Conservation (phyloP, 139 green algal genomes). For the Asterochloris erici region DNA sequence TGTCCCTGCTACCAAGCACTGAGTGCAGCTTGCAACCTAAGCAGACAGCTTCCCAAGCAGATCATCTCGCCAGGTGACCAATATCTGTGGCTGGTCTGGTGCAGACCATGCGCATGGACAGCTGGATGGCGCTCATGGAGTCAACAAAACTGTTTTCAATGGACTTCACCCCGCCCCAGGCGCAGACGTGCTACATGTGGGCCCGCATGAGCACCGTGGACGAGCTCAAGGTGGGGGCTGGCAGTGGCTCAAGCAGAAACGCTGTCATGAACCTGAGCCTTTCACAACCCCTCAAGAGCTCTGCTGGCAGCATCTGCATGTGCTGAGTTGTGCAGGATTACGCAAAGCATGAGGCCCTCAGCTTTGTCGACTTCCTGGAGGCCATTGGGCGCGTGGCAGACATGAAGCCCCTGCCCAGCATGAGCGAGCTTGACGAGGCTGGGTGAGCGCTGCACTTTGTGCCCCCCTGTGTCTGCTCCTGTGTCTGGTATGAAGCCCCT, state of each 20-base stretch:
- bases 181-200: conserved; percentile 61
- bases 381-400: conserved; percentile 61
- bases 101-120: conserved; percentile 57
- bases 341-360: conserved; percentile 42
- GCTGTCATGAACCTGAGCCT: too few relatives aligned
- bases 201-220: conserved; percentile 67
- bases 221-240: conserved; percentile 52
- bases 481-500: conserved; percentile 64
- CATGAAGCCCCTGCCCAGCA: conserved; percentile 57
- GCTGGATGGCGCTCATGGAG: conserved; percentile 60
- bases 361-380: conserved; percentile 75
- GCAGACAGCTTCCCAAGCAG: background rate
- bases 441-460: background rate
- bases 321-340: conserved; percentile 39
- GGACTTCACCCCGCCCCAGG: conserved; percentile 64
- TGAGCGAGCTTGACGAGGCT: conserved; percentile 19
- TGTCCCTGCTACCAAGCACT: background rate
- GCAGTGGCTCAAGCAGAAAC: too few relatives aligned
- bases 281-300: too few relatives aligned
- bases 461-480: background rate
- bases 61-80: background rate
- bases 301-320: too few relatives aligned
- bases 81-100: background rate
- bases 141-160: conserved; percentile 52
- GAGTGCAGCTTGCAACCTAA: background rate